Conservation (phyloP, 768 basidiomycete species). For the Phylloporus sp. region DNA sequence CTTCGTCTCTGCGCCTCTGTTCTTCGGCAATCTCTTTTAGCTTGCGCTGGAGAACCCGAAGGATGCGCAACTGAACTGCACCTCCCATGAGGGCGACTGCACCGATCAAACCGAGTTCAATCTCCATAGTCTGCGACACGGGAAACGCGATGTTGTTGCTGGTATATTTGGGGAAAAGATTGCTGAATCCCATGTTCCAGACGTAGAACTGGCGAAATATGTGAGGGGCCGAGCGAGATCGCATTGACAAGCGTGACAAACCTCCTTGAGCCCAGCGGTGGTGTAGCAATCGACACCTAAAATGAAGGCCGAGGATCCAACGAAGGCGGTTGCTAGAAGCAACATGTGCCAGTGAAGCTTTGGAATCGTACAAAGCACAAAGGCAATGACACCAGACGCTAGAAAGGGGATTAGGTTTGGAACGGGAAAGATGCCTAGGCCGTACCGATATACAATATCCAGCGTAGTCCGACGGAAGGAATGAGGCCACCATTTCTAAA, state of each 20-base stretch:
- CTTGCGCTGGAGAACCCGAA: conserved; percentile 73
- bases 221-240: conserved; percentile 7
- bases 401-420: conserved; percentile 12
- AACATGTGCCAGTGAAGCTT: conserved; percentile 84
- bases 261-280: conserved; percentile 90
- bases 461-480: conserved; percentile 68
- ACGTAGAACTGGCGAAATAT: conserved; percentile 70
- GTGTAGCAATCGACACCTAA: conserved; percentile 93
- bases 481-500: conserved; percentile 82
- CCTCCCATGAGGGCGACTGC: conserved; percentile 82
- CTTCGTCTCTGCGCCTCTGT: conserved; percentile 64
- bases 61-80: conserved; percentile 85
- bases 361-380: conserved; percentile 79
- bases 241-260: conserved; percentile 27
- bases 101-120: conserved; percentile 85
- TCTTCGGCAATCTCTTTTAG: conserved; percentile 76
- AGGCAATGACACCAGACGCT: conserved; percentile 73
- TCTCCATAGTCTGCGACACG: conserved; percentile 85
- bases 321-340: conserved; percentile 81
- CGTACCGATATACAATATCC: conserved; percentile 84
- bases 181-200: conserved; percentile 86
- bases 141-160: conserved; percentile 69
- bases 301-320: conserved; percentile 87
- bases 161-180: conserved; percentile 73
- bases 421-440: conserved; percentile 16